Conservation (phyloP, 768 basidiomycete genomes). For the Naganishia onofrii region DNA sequence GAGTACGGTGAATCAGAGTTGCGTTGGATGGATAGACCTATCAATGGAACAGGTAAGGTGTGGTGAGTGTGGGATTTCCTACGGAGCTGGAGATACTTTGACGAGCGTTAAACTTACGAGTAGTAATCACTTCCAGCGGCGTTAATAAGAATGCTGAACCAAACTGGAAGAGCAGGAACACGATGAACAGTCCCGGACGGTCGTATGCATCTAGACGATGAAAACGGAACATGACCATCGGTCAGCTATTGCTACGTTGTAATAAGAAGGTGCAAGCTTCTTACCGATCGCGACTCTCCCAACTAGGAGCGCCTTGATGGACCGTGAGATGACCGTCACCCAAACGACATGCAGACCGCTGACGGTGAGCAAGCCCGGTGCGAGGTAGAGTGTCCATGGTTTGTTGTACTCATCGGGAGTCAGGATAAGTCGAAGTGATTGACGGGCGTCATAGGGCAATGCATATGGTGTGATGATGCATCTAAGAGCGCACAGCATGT, state of each 20-base stretch:
- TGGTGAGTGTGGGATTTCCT: not conserved
- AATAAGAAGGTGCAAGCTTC: not conserved
- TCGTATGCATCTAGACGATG: constrained; percentile 10
- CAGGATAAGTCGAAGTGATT: constrained; percentile 46
- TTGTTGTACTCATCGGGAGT: constrained; percentile 45
- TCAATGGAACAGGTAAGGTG: not conserved
- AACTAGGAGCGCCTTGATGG: constrained; percentile 36
- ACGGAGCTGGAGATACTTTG: not conserved
- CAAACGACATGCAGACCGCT: constrained; percentile 46
- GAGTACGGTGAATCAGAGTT: constrained; percentile 38
- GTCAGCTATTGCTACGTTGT: not conserved
- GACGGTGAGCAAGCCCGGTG: constrained; percentile 47
- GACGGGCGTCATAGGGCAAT: constrained; percentile 41
- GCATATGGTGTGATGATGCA: constrained; percentile 52
- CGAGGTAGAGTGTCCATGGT: constrained; percentile 48
- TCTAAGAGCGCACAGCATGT: constrained; percentile 28
- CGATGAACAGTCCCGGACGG: constrained; percentile 38
- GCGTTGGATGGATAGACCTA: constrained; percentile 43
- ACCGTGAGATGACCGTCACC: constrained; percentile 47
- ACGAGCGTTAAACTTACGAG: constrained; percentile 28
- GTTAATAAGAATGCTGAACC: constrained; percentile 46
- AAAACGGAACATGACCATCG: constrained; percentile 17
- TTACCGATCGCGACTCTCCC: constrained; percentile 14
- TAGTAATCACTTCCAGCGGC: constrained; percentile 49
- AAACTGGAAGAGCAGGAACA: constrained; percentile 49